Evolutionary conservation across 1,284 basidiomycete species (phyloP).

Genomic region (Cutaneotrichosporon sp.): DNA sequence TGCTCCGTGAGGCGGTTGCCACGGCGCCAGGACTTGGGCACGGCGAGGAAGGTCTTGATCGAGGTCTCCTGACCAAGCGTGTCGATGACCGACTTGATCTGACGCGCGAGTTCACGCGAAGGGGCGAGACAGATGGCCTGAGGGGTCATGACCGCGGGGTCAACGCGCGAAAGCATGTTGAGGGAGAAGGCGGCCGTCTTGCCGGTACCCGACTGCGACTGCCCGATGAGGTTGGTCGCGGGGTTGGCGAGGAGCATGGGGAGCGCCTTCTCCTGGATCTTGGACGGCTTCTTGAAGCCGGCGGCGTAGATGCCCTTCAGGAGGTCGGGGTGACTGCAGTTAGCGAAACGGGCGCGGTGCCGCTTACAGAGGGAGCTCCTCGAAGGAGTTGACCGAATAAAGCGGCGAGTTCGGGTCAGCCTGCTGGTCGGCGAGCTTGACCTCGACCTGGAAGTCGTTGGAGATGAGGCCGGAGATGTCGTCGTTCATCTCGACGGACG

Average conservation of each 20-base stretch:
- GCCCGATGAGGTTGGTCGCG: conserved; percentile 97
- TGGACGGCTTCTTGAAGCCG: conserved; percentile 97
- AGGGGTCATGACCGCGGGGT: conserved; percentile 77
- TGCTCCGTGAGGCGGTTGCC: conserved; percentile 72
- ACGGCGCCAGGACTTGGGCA: conserved; percentile 69
- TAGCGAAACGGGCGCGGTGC: conserved; percentile 14
- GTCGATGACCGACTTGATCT: conserved; percentile 93
- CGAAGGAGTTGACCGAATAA: conserved; percentile 91
- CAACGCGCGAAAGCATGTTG: conserved; percentile 94
- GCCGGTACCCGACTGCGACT: conserved; percentile 98
- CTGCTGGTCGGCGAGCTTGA: conserved; percentile 97
- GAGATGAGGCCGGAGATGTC: conserved; percentile 36
- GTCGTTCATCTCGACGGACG: conserved; percentile 8
- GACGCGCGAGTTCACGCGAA: conserved; percentile 93
- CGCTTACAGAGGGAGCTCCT: conserved; percentile 85
- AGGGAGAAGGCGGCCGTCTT: conserved; percentile 99
- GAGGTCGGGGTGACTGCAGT: conserved; percentile 74
- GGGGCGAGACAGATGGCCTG: conserved; percentile 95
- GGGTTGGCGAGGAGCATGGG: conserved; percentile 89
- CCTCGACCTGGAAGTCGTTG: conserved; percentile 55
- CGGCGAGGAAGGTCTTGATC: conserved; percentile 91
- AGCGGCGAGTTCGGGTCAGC: conserved; percentile 93
- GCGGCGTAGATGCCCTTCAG: conserved; percentile 96
- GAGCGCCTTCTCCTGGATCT: conserved; percentile 97
- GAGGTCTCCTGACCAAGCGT: conserved; percentile 94